Base-by-base conservation (phyloP, 2,329 filamentous ascomycete genomes). In the Remersonia thermophila region DNA sequence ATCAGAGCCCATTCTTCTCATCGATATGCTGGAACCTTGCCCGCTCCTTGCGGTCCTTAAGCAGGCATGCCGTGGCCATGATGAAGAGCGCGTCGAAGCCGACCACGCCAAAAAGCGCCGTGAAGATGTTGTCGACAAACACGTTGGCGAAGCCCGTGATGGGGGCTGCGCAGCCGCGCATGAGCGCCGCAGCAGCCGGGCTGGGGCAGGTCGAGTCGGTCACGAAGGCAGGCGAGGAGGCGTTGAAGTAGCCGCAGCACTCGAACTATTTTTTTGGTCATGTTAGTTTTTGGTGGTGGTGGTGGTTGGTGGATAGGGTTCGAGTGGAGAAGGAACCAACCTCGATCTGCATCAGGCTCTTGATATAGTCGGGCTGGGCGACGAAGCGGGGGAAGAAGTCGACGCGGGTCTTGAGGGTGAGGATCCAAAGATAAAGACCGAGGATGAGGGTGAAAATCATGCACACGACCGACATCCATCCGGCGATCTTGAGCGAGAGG, bases 211-310 rank as follows among this genome's bases (percentile, higher is more conserved):
- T 73, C 5, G 56, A 46, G 49, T 87, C 78, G 38, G 71, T 74
- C 44, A 84, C 66, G 54, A 87, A 89, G 34, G 86, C 89, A 35
- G 77, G 74, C 10, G 73, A 68, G 4, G 77, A 80, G 55, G 70
- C 74, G 60, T 86, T 84, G 48, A 72, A 61, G 61, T 83, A 91
- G 43, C 83, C 83, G 50, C 83, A 91, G 71, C 83, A 91, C 49
- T 73, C 55, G 55, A 89, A 87, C 76, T 85, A 34, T 18, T 17
- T 9, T 9, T 30, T n/a, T 49, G 25, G 27, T 44, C 33, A 43
- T 27, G 47, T 23, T 49, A 44, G 47, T 51, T 16, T 13, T 14
- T 31, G 9, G n/a, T 10, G 7, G 14, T 4, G 5, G 17, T 17
- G 17, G 14, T 12, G 13, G 14, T 13, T 14, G 5, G 45, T 36